A percentile compares a stretch with the other conserved stretches of the same genome.
Evolutionary conservation across 495 filamentous ascomycete species (phyloP).

Genomic region (Xylaria palmicola): DNA sequence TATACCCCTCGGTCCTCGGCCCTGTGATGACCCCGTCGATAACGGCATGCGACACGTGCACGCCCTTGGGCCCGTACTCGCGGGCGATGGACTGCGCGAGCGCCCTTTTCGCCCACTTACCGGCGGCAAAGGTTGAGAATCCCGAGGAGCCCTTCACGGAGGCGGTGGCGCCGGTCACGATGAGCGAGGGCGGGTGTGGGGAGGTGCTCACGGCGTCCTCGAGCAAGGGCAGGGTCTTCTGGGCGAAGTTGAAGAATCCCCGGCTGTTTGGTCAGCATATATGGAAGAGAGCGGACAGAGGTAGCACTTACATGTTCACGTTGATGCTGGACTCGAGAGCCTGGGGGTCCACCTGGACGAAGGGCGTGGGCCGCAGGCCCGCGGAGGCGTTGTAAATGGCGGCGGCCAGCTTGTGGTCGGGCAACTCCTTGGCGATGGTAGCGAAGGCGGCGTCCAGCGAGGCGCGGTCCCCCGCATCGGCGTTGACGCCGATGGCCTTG

Average conservation of each 20-base stretch:
- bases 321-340: constrained; percentile 58
- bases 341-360: constrained; percentile 66
- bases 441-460: constrained; percentile 67
- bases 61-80: constrained; percentile 83
- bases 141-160: constrained; percentile 67
- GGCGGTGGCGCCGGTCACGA: constrained; percentile 87
- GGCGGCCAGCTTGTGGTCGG: constrained; percentile 60
- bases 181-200: constrained; percentile 68
- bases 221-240: constrained; percentile 68
- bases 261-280: constrained; percentile 43
- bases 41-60: constrained; percentile 81
- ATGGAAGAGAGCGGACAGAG: not conserved
- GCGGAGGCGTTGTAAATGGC: constrained; percentile 82
- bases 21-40: constrained; percentile 89
- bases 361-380: constrained; percentile 70
- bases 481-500: constrained; percentile 71
- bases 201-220: constrained; percentile 51
- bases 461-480: constrained; percentile 64
- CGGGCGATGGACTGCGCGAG: constrained; percentile 72
- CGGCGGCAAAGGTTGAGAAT: constrained; percentile 62
- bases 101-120: constrained; percentile 68
- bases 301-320: constrained; percentile 57
- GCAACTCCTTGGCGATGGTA: constrained; percentile 59
- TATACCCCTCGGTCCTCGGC: constrained; percentile 62
- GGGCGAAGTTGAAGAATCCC: constrained; percentile 77